Percentiles rank a stretch among this genome's conserved stretches.
Conservation (phyloP, 148 eudicot genomes). For the Rhododendron mucronatum region DNA sequence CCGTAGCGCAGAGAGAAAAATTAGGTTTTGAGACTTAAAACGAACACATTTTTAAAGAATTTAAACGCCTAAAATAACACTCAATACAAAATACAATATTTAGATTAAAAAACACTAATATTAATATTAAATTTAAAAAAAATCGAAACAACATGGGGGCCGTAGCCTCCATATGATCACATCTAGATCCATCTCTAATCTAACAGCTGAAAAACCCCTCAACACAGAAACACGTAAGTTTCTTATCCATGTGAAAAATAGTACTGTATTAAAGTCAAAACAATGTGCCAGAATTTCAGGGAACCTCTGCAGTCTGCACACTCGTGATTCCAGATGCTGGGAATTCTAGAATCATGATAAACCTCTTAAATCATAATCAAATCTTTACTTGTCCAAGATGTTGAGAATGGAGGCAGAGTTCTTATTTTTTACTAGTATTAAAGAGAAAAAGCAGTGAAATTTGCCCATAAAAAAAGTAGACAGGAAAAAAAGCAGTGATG, state of each 20-base stretch:
- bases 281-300: background rate
- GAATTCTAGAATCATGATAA: background rate
- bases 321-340: background rate
- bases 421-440: background rate
- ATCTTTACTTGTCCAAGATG: background rate
- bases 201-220: too few relatives aligned
- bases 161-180: too few relatives aligned
- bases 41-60: too few relatives aligned
- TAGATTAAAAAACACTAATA: too few relatives aligned
- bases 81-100: too few relatives aligned
- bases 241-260: background rate
- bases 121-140: too few relatives aligned
- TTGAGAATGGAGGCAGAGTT: background rate
- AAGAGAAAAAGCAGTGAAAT: background rate
- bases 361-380: background rate
- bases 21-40: too few relatives aligned
- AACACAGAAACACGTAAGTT: too few relatives aligned
- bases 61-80: too few relatives aligned
- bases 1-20: too few relatives aligned
- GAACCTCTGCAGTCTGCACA: background rate
- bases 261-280: background rate
- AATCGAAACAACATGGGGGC: too few relatives aligned
- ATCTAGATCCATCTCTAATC: too few relatives aligned
- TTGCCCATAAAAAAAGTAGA: background rate
- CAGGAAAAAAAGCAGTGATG: background rate